These are phyloP conservation scores for Lasiodiplodia hormozganensis DNA, from an alignment of 2,329 filamentous ascomycete genomes.

Conservation along the genomic window DNA sequence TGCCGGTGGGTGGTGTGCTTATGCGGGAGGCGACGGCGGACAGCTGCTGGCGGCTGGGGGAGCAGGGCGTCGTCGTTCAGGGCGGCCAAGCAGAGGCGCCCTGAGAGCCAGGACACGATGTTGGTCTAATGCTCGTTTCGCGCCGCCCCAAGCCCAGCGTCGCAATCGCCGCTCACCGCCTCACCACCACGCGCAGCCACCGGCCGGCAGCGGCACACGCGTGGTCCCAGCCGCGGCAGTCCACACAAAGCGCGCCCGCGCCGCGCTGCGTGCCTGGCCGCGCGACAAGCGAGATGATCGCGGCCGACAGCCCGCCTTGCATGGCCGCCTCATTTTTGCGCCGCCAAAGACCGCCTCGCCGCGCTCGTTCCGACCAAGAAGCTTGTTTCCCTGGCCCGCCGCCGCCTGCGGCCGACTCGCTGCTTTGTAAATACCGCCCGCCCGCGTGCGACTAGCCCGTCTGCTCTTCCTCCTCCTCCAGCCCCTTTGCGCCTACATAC, in stretches of 20 bases:
- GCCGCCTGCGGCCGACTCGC: neutral
- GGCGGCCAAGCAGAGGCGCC: slow-evolving; percentile 20
- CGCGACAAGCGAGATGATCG: slow-evolving; percentile 24
- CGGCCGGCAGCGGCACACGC: neutral
- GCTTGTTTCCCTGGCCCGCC: slow-evolving; percentile 11
- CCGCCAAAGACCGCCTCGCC: neutral
- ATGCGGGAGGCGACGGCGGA: slow-evolving; percentile 3
- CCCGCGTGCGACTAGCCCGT: slow-evolving; percentile 10
- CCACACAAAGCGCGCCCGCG: neutral
- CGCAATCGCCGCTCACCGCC: slow-evolving; percentile 20
- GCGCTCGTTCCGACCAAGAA: slow-evolving; percentile 11
- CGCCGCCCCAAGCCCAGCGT: slow-evolving; percentile 6
- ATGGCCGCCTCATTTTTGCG: slow-evolving; percentile 27
- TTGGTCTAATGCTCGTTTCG: slow-evolving; percentile 21
- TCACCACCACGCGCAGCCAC: neutral
- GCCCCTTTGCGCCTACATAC: neutral
- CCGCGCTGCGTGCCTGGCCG: slow-evolving; percentile 24
- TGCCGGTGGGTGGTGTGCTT: slow-evolving; percentile 8
- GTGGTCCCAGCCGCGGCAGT: neutral
- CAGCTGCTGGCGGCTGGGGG: neutral
- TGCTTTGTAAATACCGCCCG: slow-evolving; percentile 11
- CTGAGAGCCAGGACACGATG: slow-evolving; percentile 25
- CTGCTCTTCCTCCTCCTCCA: neutral
- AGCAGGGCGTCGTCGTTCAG: slow-evolving; percentile 20
- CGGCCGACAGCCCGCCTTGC: slow-evolving; percentile 24